phyloP scores from a whole-genome alignment of 148 eudicot species.

The Vaccinium vitisidaea region DNA sequence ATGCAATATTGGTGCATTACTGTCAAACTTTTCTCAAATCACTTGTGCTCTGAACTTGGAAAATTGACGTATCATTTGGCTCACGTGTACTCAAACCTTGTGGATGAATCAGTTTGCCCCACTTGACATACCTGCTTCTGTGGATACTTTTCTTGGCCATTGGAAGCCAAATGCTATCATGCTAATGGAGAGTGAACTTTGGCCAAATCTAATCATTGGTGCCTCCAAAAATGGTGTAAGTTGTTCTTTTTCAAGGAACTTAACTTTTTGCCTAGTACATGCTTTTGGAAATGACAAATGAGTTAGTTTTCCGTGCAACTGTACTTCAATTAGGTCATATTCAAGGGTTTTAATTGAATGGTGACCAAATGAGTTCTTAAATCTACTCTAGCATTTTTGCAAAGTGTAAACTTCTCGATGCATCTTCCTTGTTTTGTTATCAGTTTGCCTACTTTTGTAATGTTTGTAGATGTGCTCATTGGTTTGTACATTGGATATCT shows the following conservation, averaged over 20 bases:
- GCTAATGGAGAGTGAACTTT: constrained; percentile 88
- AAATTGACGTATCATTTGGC: constrained; percentile 6
- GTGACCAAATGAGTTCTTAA: background rate
- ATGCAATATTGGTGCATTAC: background rate
- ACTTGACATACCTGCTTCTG: constrained; percentile 66
- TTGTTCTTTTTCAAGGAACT: constrained; percentile 11
- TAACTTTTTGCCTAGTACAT: background rate
- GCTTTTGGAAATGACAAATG: constrained; percentile 13
- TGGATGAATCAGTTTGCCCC: constrained; percentile 80
- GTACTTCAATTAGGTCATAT: background rate
- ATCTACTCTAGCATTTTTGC: background rate
- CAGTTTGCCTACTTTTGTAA: background rate
- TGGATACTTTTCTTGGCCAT: constrained; percentile 77
- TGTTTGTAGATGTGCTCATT: background rate
- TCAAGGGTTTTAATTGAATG: background rate
- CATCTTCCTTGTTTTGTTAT: background rate
- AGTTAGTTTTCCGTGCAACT: constrained; percentile 3
- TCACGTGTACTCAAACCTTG: background rate
- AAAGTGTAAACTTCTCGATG: background rate
- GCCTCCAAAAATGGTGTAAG: constrained; percentile 78
- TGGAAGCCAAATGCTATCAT: constrained; percentile 87
- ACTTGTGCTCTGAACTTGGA: background rate
- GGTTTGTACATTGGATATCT: background rate
- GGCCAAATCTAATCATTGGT: constrained; percentile 94
- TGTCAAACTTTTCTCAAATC: constrained; percentile 2